Base-by-base conservation (phyloP, 2,329 filamentous ascomycete species). In the Fusarium equiseti region DNA sequence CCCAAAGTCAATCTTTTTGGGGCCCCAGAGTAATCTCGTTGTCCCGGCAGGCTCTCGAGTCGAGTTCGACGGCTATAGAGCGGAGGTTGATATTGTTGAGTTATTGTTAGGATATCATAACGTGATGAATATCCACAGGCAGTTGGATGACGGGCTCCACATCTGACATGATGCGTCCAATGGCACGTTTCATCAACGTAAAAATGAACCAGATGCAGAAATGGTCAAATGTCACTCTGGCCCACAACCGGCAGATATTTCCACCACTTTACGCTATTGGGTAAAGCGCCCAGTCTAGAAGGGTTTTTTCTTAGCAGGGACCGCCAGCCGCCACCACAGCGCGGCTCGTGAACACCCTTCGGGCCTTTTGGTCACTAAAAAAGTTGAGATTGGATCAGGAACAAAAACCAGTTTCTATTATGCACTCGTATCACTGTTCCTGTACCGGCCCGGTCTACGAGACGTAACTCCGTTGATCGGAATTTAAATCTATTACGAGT, bases 41-140 rank as follows among this genome's bases (percentile, higher is more conserved):
- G 53, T 56, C 67, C 67, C 44, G 52, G 56, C 24, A 43, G 40
- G 31, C 29, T 48, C 15, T 24, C 63, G 59, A 44, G 20, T 56
- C n/a, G 31, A 40, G 56, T 45, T 62, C 8, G 42, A 50, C 31
- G 26, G 18, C 10, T 29, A 22, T 38, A 53, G 12, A 38, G 32
- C 48, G 52, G 38, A 53, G 4, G 18, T 16, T 20, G 18, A 40
- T 18, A 54, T 29, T 35, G 24, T 31, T 53, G 67, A 68, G 59
- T 70, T 70, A 52, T 32, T 45, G 67, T 70, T 70, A 70, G 67
- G 67, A 70, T 71, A 70, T 62, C 57, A 70, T 70, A 70, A 70
- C 67, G 68, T 70, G 67, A 70, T 68, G 20, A 32, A 35, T 16
- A 70, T 63, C 67, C 67, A 70, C 66, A 54, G 11, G 12, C 20